Evolutionary conservation across 2,329 filamentous ascomycete species (phyloP).

Genomic region (Trichoderma atrobrunneum): DNA sequence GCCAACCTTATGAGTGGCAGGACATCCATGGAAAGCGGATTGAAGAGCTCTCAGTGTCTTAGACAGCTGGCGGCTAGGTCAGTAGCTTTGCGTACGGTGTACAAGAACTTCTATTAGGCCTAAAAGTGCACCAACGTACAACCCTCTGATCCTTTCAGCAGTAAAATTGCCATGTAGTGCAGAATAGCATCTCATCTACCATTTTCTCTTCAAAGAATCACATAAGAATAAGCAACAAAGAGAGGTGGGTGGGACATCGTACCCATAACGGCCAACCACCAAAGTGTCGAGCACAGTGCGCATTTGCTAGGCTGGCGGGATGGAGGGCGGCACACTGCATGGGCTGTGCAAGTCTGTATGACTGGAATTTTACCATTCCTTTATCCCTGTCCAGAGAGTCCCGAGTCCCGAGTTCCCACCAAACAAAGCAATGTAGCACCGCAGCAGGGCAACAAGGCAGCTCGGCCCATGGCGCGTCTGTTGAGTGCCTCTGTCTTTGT

Average conservation of each 20-base stretch:
- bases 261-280: not conserved
- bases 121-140: no score
- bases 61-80: not conserved
- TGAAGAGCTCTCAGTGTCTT: not conserved
- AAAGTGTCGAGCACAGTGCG: not conserved
- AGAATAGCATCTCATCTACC: not conserved
- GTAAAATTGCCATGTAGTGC: not conserved
- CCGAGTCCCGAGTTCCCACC: not conserved
- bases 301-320: not conserved
- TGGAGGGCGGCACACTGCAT: not conserved
- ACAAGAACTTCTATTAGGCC: not conserved
- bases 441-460: not conserved
- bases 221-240: not conserved
- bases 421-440: not conserved
- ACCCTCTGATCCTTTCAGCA: not conserved
- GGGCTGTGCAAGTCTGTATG: not conserved
- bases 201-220: not conserved
- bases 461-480: not conserved
- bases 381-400: not conserved
- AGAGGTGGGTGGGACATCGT: not conserved
- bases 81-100: not conserved
- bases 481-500: not conserved
- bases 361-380: not conserved
- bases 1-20: not conserved
- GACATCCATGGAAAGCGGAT: not conserved